Evolutionary conservation across 2,329 filamentous ascomycete species (phyloP), one percentile per base, ranked within the genome.

Genomic region (Hirsutella thompsonii): DNA sequence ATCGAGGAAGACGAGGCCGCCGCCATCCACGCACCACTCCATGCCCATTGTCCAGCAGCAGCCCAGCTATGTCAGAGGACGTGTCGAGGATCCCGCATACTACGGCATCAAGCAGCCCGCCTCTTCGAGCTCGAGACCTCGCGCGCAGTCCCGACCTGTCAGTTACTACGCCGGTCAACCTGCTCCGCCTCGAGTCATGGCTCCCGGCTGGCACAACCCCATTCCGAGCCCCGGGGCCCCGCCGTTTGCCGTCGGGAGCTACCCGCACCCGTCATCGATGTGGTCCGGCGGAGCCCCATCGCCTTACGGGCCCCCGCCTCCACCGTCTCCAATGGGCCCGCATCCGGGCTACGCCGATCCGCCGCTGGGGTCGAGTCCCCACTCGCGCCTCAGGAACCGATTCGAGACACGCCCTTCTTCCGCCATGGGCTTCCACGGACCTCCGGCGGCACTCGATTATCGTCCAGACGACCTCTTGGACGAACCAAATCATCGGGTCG

Each of bases 401-500:
- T 63, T 64, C 38, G 58, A 59, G 6, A 43, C 42, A 21, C 54
- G 61, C 37, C 59, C 62, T 8, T 55, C 60, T 8, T 64, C 63
- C 9, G 59, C 59, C 36, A 66, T 67, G 55, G 66, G 60, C 11
- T 66, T 57, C 42, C 60, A 43, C 39, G 50, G 28, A 5, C 41
- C 41, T 5, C n/a, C n/a, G n/a, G 11, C 46, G 14, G 36, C 42
- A 16, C 26, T 46, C 9, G 59, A 60, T 0, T 67, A 64, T 40
- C 55, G 49, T 3, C 54, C 58, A 2, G 60, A 65, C 10, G 63
- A 66, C 3, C 68, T 64, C 37, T 16, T 3, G 32, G 60, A 63
- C 10, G 58, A 66, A 4, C 54, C 60, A 21, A 52, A 59, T 3
- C 53, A 58, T 11, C 54, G 52, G 3, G 44, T 67, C 2, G 37